Conservation (phyloP, 2,329 filamentous ascomycete species). For the Fusarium papillatum region DNA sequence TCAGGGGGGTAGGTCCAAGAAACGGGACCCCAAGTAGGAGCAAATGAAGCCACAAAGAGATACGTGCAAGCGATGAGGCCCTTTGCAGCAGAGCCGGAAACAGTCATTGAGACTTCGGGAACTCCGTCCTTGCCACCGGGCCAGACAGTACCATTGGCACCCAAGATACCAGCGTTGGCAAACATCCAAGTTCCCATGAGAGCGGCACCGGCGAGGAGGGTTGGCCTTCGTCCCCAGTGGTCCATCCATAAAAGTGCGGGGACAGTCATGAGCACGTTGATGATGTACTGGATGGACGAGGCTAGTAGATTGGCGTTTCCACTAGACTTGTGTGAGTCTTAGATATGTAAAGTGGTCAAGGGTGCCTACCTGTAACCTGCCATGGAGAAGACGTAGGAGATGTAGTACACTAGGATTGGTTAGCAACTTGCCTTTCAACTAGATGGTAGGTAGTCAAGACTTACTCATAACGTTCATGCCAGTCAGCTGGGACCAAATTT, state of each 20-base stretch:
- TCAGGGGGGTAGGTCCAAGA: slow-evolving; percentile 72
- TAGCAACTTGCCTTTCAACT: background rate
- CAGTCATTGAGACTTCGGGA: slow-evolving; percentile 61
- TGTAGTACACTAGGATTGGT: slow-evolving; percentile 69
- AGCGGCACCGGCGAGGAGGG: slow-evolving; percentile 74
- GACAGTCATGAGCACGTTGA: slow-evolving; percentile 85
- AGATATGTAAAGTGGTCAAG: too few relatives aligned
- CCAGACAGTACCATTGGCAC: slow-evolving; percentile 56
- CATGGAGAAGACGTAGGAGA: slow-evolving; percentile 58
- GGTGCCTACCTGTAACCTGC: slow-evolving; percentile 47
- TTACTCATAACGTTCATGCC: slow-evolving; percentile 72
- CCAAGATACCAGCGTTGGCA: slow-evolving; percentile 66
- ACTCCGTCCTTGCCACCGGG: slow-evolving; percentile 62
- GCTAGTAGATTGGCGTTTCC: slow-evolving; percentile 66
- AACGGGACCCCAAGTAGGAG: slow-evolving; percentile 61
- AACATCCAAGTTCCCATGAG: slow-evolving; percentile 75
- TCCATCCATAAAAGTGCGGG: slow-evolving; percentile 83
- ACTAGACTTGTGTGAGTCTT: background rate
- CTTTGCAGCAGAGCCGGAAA: slow-evolving; percentile 61
- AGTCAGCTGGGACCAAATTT: slow-evolving; percentile 69
- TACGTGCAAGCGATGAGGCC: slow-evolving; percentile 78
- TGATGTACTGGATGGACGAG: slow-evolving; percentile 73
- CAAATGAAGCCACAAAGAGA: slow-evolving; percentile 68
- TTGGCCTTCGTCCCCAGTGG: slow-evolving; percentile 78
- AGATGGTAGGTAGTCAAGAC: slow-evolving; percentile 20